Evolutionary conservation across 768 basidiomycete genomes (phyloP), one percentile per base, ranked within the genome.

Genomic region (Calocybe gangraenosa): DNA sequence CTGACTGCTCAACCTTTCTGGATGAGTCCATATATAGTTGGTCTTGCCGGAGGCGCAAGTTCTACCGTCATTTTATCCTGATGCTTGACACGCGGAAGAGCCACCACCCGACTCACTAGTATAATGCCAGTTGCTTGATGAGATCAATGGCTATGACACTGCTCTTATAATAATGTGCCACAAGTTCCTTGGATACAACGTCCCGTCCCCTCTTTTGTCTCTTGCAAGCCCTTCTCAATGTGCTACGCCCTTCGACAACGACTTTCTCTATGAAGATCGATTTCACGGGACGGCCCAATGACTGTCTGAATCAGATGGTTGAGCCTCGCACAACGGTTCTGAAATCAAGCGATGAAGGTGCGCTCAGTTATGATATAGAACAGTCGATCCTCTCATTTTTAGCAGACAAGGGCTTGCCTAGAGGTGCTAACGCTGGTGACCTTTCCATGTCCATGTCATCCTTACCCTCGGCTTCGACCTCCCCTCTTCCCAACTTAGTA

Each of bases 91-190:
- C 5, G 18, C 31, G 31, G 31, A 42, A 42, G 23, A 17, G 31
- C 10, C 31, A 13, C 11, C 1, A 17, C 21, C 40, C 9, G 10
- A 19, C 40, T n/a, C 2, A 11, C 9, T 14, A 36, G 18, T 10
- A 40, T 21, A 38, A 21, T 44, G 42, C 19, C 42, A 44, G 10
- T 28, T 36, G 4, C 23, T 44, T 44, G 42, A 44, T 44, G 42
- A 44, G 42, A 44, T 44, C 42, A 42, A 44, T 28, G 42, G 7
- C 19, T 25, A 37, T 44, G 42, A 15, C 42, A 44, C 11, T 19
- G 2, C 21, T 9, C 15, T 21, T 32, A 17, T 20, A n/a, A 35
- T 36, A 23, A 36, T 36, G 21, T 25, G 40, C 33, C 15, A 33
- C 23, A 23, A 19, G 2, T 2, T 10, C 17, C 34, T 13, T 36